Conservation (phyloP, 495 filamentous ascomycete genomes). For the Pseudotulostoma volvatum region DNA sequence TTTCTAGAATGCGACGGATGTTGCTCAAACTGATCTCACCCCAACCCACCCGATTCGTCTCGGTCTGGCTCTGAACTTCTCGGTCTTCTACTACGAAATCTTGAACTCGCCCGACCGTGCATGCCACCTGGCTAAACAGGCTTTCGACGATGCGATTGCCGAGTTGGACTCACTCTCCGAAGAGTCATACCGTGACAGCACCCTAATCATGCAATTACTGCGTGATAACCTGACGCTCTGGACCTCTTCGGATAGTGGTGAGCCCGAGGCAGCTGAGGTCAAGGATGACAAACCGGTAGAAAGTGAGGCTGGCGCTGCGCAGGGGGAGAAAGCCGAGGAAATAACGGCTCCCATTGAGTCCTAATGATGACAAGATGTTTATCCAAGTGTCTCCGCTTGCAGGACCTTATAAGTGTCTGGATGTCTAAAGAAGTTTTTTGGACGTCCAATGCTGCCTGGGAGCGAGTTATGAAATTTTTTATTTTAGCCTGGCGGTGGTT, state of each 20-base stretch:
- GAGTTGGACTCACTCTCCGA: constrained; percentile 97
- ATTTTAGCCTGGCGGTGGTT: constrained; percentile 17
- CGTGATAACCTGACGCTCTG: constrained; percentile 98
- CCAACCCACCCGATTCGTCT: constrained; percentile 98
- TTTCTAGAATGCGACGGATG: constrained; percentile 89
- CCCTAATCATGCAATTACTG: constrained; percentile 99
- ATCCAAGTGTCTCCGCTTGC: background rate
- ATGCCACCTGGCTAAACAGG: constrained; percentile 98
- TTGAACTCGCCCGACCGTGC: constrained; percentile 97
- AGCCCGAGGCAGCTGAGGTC: constrained; percentile 48
- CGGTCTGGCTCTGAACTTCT: constrained; percentile 97
- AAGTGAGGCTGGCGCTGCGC: constrained; percentile 34
- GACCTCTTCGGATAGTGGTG: constrained; percentile 89
- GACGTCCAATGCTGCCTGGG: constrained; percentile 26
- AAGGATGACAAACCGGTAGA: constrained; percentile 52
- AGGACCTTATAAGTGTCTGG: constrained; percentile 13
- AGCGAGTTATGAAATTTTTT: constrained; percentile 25
- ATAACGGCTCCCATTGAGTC: constrained; percentile 29
- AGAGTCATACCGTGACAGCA: constrained; percentile 99
- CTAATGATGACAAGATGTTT: constrained; percentile 6
- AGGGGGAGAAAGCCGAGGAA: constrained; percentile 28
- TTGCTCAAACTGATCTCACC: constrained; percentile 91
- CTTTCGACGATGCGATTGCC: constrained; percentile 97
- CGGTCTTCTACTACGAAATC: constrained; percentile 99
- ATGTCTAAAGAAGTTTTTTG: too few species aligned